Evolutionary conservation across 2,329 filamentous ascomycete genomes (phyloP), one percentile per base, ranked within the genome.

Genomic region (Microsporum ferrugineum): DNA sequence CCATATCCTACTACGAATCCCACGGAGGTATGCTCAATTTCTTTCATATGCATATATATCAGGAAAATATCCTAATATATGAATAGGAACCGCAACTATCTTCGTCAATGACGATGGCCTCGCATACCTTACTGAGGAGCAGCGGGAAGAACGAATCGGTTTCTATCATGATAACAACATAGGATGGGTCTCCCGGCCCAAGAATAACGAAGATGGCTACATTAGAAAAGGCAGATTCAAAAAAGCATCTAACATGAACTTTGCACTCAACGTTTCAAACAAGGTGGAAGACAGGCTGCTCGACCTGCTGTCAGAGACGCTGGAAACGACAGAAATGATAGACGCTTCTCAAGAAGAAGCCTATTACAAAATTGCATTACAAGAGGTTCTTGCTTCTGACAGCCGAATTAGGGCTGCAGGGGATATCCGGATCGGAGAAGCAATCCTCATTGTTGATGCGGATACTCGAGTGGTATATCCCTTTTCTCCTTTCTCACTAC

Each of bases 341-440:
- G 71, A 76, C 60, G 66, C 72, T 39, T 67, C 73, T 29, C 75
- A 80, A 39, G 77, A 80, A 60, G 75, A 81, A 62, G 74, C 76
- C 2, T 60, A 70, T 17, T 71, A 72, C 59, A 55, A 68, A 34
- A 61, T 67, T 34, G 68, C 68, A 43, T 63, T 73, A 34, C 60
- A 69, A 51, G 75, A 81, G 43, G 80, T 84, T n/a, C 23, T 76
- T 82, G 45, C 75, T 72, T 7, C 75, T 78, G 53, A 81, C 82
- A 12, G 72, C 84, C 31, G 74, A 77, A 60, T 81, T 83, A 66
- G 78, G 81, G 89, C 89, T 17, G 88, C 90, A 70, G 90, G 89
- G 64, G 91, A 94, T 72, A 87, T 95, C 66, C 88, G 89, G 58
- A 79, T 95, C 27, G 90, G 90, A 61, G 89, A 95, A 74, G 91